Conservation (phyloP, 768 basidiomycete genomes). For the Tremella mesenterica region DNA sequence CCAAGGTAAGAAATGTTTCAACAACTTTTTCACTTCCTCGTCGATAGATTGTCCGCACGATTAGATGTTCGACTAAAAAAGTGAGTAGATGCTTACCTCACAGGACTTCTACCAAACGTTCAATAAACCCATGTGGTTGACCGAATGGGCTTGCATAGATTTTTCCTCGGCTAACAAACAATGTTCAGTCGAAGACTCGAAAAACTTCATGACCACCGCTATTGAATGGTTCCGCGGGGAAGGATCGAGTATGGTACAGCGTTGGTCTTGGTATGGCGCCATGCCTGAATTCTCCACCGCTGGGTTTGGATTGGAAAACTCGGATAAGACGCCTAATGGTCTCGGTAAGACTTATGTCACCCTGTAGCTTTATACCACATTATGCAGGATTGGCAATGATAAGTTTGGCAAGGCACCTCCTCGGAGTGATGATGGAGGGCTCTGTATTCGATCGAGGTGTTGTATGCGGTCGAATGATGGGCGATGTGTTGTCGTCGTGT, state of each 20-base stretch:
- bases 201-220: constrained; percentile 27
- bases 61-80: too few relatives aligned
- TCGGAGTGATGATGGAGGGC: too few relatives aligned
- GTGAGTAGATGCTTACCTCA: too few relatives aligned
- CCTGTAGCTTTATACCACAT: too few relatives aligned
- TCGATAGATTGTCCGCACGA: constrained; percentile 5
- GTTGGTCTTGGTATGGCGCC: constrained; percentile 38
- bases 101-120: constrained; percentile 18
- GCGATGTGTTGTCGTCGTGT: too few relatives aligned
- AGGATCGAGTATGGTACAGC: constrained; percentile 15
- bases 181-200: constrained; percentile 17
- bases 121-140: constrained; percentile 27
- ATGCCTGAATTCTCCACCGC: constrained; percentile 8
- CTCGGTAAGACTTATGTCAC: constrained; percentile 7
- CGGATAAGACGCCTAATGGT: constrained; percentile 17
- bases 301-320: constrained; percentile 13
- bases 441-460: too few relatives aligned
- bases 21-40: too few relatives aligned
- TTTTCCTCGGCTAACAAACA: constrained; percentile 12
- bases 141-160: constrained; percentile 26
- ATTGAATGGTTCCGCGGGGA: constrained; percentile 23
- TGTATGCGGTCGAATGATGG: too few relatives aligned
- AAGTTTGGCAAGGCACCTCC: too few relatives aligned
- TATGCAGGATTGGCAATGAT: too few relatives aligned
- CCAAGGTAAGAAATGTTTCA: constrained; percentile 21